Base-by-base conservation (phyloP, 352 stramenopile genomes). In the Discostella stelligera region DNA sequence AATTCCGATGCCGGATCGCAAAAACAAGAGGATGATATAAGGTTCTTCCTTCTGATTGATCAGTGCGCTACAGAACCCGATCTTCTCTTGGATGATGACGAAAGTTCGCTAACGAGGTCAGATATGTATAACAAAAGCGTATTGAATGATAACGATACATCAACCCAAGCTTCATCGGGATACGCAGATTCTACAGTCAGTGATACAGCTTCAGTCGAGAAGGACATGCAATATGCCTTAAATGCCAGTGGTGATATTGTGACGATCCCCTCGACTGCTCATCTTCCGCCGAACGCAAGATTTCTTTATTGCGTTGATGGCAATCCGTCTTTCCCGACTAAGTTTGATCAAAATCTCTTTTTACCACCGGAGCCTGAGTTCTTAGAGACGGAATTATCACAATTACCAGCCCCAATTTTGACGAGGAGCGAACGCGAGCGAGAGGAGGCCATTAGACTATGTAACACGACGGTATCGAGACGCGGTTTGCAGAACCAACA, bases 251-350 rank as follows among this genome's bases (percentile, higher is more conserved):
- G 85, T 25, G 87, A 93, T 77, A 80, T 88, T 55, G 84, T 93
- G 0, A 91, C 85, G 2, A 66, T 79, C 27, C 85, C 87, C n/a
- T 85, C 77, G 23, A 41, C 60, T 53, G 20, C 66, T 27, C 63
- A 81, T 59, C 72, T 93, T 39, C 79, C 69, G 39, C 23, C 50
- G 48, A 75, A 75, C 62, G n/a, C 64, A 37, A 74, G 80, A 46
- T 93, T 84, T 71, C 50, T 80, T 1, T 93, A 93, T 70, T 89
- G 74, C 54, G 59, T 89, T 48, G 84, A 93, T 68, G 87, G 87
- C 10, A 90, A 90, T 74, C 79, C 85, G 25, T 85, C 71, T 50
- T 93, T 93, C 60, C 87, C 87, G 41, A 86, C 90, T 48, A 70
- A 50, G 54, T 70, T 93, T 37, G 76, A 89, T 52, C 21, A 53